Evolutionary conservation across 441 rosid species (phyloP).

Genomic region (Brassica balearica): DNA sequence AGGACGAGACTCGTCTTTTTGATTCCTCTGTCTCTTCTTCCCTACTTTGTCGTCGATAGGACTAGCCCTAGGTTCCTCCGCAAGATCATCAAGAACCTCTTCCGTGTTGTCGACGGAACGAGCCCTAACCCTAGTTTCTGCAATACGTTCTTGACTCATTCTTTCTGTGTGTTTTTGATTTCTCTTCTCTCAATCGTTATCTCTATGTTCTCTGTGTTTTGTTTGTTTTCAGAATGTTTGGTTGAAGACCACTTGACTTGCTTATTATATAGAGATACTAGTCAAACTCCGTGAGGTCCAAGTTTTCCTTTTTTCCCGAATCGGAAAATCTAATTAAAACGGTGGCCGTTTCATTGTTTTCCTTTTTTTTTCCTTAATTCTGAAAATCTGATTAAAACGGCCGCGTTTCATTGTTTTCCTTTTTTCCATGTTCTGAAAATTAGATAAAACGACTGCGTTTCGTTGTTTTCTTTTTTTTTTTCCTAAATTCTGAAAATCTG

Average conservation of each 20-base stretch:
- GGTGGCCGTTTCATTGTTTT: background rate
- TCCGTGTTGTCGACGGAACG: background rate
- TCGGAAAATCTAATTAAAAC: background rate
- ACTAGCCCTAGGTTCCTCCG: constrained; percentile 39
- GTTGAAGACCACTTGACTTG: background rate
- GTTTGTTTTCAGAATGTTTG: background rate
- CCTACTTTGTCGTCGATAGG: constrained; percentile 54
- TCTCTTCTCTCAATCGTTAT: background rate
- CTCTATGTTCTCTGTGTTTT: background rate
- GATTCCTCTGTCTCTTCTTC: constrained; percentile 46
- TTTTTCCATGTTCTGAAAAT: background rate
- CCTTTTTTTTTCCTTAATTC: background rate
- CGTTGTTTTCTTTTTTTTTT: background rate
- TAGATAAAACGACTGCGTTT: background rate
- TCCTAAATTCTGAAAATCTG: too few species aligned
- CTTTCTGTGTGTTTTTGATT: background rate
- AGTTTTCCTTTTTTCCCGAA: background rate
- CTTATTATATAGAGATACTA: constrained; percentile 1
- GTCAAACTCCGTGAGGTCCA: background rate
- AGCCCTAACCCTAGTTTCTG: background rate
- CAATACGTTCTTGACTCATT: constrained; percentile 4
- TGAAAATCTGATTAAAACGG: background rate
- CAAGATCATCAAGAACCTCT: background rate
- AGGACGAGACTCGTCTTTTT: constrained; percentile 19
- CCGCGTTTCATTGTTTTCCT: background rate